These are phyloP conservation scores for Boletellus ananas DNA, from an alignment of 768 basidiomycete species.

Conservation along the genomic window DNA sequence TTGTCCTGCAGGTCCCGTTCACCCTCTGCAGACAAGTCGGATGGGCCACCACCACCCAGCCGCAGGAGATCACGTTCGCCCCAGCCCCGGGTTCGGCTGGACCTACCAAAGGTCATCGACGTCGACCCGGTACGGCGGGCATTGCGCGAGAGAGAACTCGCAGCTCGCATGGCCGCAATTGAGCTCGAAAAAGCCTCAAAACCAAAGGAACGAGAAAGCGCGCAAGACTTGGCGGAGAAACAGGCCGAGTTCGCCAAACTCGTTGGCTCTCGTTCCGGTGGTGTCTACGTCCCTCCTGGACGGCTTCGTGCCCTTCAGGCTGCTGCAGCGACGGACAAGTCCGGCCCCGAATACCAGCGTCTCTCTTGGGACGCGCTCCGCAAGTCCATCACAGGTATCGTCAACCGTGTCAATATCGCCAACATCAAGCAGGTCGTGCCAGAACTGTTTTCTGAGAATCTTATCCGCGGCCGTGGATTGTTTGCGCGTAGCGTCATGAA, in stretches of 20 bases:
- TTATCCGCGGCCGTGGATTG: slow-evolving; percentile 88
- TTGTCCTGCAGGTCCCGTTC: slow-evolving; percentile 44
- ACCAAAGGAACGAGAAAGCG: slow-evolving; percentile 42
- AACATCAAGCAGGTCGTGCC: slow-evolving; percentile 95
- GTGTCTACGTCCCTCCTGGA: slow-evolving; percentile 96
- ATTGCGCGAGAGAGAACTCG: slow-evolving; percentile 77
- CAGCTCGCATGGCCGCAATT: slow-evolving; percentile 62
- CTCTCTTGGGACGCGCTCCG: slow-evolving; percentile 97
- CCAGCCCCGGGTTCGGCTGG: slow-evolving; percentile 30
- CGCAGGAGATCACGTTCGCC: slow-evolving; percentile 43
- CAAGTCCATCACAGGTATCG: slow-evolving; percentile 98
- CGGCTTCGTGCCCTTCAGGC: slow-evolving; percentile 85
- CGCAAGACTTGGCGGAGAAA: slow-evolving; percentile 55
- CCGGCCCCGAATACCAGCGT: slow-evolving; percentile 85
- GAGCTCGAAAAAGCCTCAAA: slow-evolving; percentile 63
- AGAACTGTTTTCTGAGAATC: slow-evolving; percentile 89
- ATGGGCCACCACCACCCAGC: slow-evolving; percentile 38
- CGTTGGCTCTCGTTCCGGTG: slow-evolving; percentile 76
- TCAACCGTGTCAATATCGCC: slow-evolving; percentile 95
- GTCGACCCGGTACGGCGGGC: slow-evolving; percentile 73
- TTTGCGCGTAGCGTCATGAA: slow-evolving; percentile 97
- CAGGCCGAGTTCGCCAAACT: slow-evolving; percentile 90
- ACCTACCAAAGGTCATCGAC: slow-evolving; percentile 56
- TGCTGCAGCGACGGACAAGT: slow-evolving; percentile 79
- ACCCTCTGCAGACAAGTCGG: slow-evolving; percentile 33